phyloP scores from a whole-genome alignment of 2,329 filamentous ascomycete species.

The Ophiostoma populinum region DNA sequence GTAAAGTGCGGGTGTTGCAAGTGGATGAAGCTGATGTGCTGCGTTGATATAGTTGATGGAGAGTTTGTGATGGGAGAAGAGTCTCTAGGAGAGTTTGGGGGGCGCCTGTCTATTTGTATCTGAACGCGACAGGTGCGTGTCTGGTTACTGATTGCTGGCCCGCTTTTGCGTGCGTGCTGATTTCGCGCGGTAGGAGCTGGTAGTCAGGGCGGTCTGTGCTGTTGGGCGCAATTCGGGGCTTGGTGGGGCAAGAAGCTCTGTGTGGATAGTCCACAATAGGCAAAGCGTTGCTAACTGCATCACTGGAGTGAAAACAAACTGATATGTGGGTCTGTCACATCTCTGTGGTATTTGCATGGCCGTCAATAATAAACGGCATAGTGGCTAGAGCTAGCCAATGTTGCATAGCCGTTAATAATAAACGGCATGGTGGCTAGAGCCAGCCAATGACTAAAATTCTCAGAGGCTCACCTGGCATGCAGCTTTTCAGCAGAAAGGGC shows the following conservation, averaged over 20 bases:
- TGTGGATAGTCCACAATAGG: not conserved
- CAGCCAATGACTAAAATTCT: no score
- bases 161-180: conserved; percentile 9
- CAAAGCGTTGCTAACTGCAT: no score
- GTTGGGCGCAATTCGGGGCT: conserved; percentile 1
- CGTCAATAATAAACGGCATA: no score
- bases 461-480: no score
- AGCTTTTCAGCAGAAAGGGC: no score
- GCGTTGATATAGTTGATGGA: conserved; percentile 12
- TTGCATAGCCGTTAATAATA: no score
- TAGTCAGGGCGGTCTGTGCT: conserved; percentile 8
- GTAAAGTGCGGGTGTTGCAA: conserved; percentile 6
- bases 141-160: conserved; percentile 35
- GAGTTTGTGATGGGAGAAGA: conserved; percentile 22
- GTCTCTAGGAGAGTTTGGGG: conserved; percentile 26
- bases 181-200: conserved; percentile 10
- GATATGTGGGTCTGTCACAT: no score
- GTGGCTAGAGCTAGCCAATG: no score
- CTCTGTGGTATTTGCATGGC: no score
- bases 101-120: conserved; percentile 42
- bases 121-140: conserved; percentile 33
- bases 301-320: no score
- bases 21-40: conserved; percentile 8
- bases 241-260: conserved; percentile 1
- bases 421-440: no score